phyloP scores from a whole-genome alignment of 129 eudicot species.

The Lactuca sativa region DNA sequence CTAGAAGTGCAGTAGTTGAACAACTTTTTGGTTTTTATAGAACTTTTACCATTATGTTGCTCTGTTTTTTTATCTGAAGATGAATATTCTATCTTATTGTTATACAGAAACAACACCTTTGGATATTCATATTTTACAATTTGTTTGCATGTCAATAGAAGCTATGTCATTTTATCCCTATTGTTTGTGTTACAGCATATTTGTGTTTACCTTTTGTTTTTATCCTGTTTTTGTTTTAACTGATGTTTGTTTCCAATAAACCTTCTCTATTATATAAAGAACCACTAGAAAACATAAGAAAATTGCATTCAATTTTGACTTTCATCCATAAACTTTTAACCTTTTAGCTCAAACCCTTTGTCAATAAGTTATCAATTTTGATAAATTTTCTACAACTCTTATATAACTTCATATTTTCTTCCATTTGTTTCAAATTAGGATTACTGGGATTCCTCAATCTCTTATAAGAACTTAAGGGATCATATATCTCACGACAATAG shows the following conservation, averaged over 20 bases:
- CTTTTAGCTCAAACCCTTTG: not conserved
- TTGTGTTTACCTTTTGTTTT: conserved; percentile 6
- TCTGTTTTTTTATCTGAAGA: conserved; percentile 1
- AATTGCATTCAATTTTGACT: not conserved
- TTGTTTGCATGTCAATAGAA: conserved; percentile 11
- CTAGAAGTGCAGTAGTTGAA: conserved; percentile 14
- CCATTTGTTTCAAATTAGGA: conserved; percentile 43
- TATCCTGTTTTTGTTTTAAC: conserved; percentile 10
- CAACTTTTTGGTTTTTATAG: conserved; percentile 19
- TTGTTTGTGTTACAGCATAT: not conserved
- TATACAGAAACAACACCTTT: conserved; percentile 3
- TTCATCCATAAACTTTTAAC: not conserved
- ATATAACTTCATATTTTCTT: not conserved
- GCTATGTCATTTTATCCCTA: not conserved
- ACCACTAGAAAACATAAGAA: not conserved
- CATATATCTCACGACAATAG: conserved; percentile 40
- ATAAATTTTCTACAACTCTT: not conserved
- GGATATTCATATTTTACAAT: not conserved
- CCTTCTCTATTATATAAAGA: not conserved
- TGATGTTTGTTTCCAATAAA: not conserved
- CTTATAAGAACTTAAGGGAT: conserved; percentile 41
- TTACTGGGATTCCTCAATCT: conserved; percentile 49
- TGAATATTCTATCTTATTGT: conserved; percentile 7
- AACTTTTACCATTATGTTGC: conserved; percentile 11
- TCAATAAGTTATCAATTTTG: not conserved